Base-by-base conservation (phyloP, 495 filamentous ascomycete species). In the Aspergillus ostianus region DNA sequence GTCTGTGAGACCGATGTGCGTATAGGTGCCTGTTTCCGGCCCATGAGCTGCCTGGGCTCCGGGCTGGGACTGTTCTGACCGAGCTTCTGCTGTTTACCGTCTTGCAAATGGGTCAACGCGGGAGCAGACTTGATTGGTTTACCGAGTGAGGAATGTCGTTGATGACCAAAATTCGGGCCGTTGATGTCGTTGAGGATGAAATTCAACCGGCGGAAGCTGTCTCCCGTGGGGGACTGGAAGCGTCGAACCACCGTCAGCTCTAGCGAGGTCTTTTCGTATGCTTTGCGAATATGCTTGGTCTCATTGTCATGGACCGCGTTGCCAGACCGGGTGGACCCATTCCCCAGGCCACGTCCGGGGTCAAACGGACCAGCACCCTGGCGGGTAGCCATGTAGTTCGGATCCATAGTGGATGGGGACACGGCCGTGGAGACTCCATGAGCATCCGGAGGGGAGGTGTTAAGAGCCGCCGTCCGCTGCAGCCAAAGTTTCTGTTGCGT, bases 401-500 rank as follows among this genome's bases (percentile, higher is more conserved):
- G 62, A 29, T 79, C 77, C 46, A 76, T 70, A 8, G 64, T 57
- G 2, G 77, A 66, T 6, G 71, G 73, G 13, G 76, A 63, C 0
- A 62, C 65, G 27, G 65, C 60, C 5, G 68, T 51, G 4, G 73
- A 57, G 7, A 66, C 63, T 19, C 75, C 74, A 69, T 80, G 76
- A 13, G 60, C 63, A 57, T 79, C 77, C 3, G 77, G 77, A n/a
- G 77, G 76, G 13, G 77, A 80, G 41, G 76, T 77, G 44, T 78
- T 80, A 18, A 80, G 57, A 27, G 77, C 68, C 47, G 77, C 77
- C 4, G 77, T 80, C 12, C 77, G 77, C 52, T 80, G 77, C 47
- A 80, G 68, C 77, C 77, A 80, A 0, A 80, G 71, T 59, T 80
- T 80, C 64, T 79, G 77, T 55, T 80, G 75, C 3, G 77, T 80